Base-by-base conservation (phyloP, 2,329 filamentous ascomycete species). In the Diaporthe ampelina region DNA sequence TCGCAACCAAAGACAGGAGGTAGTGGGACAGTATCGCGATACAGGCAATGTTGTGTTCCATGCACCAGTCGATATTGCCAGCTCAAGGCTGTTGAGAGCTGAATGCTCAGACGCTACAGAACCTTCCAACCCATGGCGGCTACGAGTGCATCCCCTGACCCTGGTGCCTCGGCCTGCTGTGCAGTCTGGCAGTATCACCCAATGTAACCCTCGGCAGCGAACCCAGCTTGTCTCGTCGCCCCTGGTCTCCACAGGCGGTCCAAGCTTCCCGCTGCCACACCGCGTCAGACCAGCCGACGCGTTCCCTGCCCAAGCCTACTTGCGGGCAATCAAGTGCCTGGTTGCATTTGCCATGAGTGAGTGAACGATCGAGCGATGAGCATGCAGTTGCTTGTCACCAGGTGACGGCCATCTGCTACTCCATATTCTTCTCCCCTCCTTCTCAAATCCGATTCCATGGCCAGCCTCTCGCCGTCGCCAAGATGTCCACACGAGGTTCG, bases 401-500 rank as follows among this genome's bases (percentile, higher is more conserved):
- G 32, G 59, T 26, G 40, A 48, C 40, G 59, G 40, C 59, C 26
- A 48, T 40, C 24, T 52, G 32, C 45, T 54, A 13, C 63, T 40
- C 59, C 40, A 59, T 24, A 21, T 35, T 56, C 17, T 54, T 50
- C 72, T 68, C 63, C 73, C 58, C 67, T 70, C 50, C 40, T 73
- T 74, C n/a, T 68, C 63, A 17, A 75, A 65, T n/a, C 70, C 73
- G 74, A 73, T 76, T 81, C 79, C 73, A 82, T 82, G 81, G 80
- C 79, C 76, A 61, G 57, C 74, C 54, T 73, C 74, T 59, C 74
- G 67, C 54, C 57, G 29, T 32, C 70, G 76, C 78, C 76, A 73
- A 76, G 76, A 84, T 84, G 81, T 81, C 82, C 78, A 79, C 78
- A 61, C 76, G 74, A 77, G 78, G 76, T 75, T 78, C 83, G 78